Evolutionary conservation across 2,329 filamentous ascomycete genomes (phyloP), one percentile per base, ranked within the genome.

Genomic region (Rhinocladiella mackenziei): DNA sequence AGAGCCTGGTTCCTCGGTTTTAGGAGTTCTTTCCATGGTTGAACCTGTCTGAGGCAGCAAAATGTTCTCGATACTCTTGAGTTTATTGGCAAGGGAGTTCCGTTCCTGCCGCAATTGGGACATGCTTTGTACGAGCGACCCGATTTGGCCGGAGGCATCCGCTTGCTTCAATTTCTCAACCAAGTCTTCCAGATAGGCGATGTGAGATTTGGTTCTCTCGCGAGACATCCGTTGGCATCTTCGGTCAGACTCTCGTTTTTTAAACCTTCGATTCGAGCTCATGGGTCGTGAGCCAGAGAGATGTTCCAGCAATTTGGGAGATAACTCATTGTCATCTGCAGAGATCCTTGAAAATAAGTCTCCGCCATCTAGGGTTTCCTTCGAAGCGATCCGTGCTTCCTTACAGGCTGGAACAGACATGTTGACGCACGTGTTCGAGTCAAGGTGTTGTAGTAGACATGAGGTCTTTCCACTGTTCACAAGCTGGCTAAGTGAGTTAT

Each of bases 1-100:
- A 26, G 7, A 26, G 23, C 11, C 23, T 15, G 3, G 15, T 15
- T 4, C 14, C 5, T 5, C 8, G 8, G n/a, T 5, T 8, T 8
- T 15, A 10, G 25, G 36, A n/a, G 22, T 28, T 9, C 19, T 23
- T 32, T 41, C 28, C n/a, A 5, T 13, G 15, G 18, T 26, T 9
- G 17, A 13, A 14, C 10, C 2, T 3, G 4, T 6, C n/a, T 15
- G 13, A 3, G 41, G 32, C 14, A 31, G 19, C 15, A 43, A 20
- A n/a, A 43, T 37, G 33, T 15, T 30, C 22, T 54, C 43, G 20
- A 54, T 49, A 15, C 29, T 40, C 32, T 40, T 45, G 7, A 54
- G 30, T 31, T 50, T 48, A 11, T 45, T 43, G 6, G 44, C 36
- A 13, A 54, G 41, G 2, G 18, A 35, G 22, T 54, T 48, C 14